Evolutionary conservation across 2,329 filamentous ascomycete genomes (phyloP), one percentile per base, ranked within the genome.

Genomic region (Fragosphaeria purpurea): DNA sequence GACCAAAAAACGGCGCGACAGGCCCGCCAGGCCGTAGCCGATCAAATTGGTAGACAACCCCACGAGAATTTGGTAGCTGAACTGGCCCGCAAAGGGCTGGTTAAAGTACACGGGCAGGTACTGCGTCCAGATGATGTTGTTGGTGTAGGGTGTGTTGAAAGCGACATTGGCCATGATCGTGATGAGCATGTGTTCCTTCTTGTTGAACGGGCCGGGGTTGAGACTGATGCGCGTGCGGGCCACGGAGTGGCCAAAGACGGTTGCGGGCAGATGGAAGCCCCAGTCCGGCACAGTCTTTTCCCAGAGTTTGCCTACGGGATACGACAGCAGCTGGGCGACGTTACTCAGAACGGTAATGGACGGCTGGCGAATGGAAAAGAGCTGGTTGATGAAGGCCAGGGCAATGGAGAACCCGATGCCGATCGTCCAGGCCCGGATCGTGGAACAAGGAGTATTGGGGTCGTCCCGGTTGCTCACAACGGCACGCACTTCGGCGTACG

Each of bases 141-240:
- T 39, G 32, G 48, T 50, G 33, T 50, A 50, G 4, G 48, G 48
- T 31, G 67, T 59, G 31, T 65, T 66, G 57, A 65, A 70, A 10
- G 72, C 71, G 10, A 76, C 53, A 60, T 83, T 83, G 50, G 82
- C 78, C 75, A 79, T 79, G 61, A 79, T 76, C 34, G 73, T 70
- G 53, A 80, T 75, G 46, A 80, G 62, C 67, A 77, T 70, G 59
- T 82, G 78, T 61, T 82, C 78, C 63, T 82, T 82, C 58, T 73
- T 73, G 49, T 73, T 75, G 59, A 81, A 81, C 2, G 71, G 72
- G 0, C 76, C 76, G 0, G 77, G 76, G 57, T 79, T 80, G 11
- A 79, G 66, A 5, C 68, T 71, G 58, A 75, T 72, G 22, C 69
- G 66, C 30, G 67, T 37, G 35, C 35, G 7, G 11, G 35, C 35